Conservation (phyloP, 495 filamentous ascomycete genomes). For the Aspergillus asperescens region DNA sequence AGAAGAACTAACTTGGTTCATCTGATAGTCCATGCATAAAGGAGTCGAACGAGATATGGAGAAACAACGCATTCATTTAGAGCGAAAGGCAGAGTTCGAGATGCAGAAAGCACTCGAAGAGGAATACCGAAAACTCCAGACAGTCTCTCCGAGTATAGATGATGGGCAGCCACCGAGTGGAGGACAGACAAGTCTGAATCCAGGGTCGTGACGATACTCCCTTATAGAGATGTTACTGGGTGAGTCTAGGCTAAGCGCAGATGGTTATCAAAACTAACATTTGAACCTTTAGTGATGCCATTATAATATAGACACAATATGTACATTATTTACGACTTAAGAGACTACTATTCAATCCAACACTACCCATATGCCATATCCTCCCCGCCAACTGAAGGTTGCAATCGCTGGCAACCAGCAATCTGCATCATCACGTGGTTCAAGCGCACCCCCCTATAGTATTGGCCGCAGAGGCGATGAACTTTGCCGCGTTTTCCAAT, state of each 20-base stretch:
- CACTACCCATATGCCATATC: not conserved
- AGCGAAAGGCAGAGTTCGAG: constrained; percentile 89
- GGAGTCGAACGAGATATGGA: constrained; percentile 94
- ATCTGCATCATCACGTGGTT: not conserved
- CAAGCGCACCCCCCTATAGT: not conserved
- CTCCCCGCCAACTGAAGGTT: not conserved
- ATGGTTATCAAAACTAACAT: not conserved
- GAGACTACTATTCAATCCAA: constrained; percentile 1
- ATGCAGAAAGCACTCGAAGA: constrained; percentile 79
- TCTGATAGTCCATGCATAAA: constrained; percentile 67
- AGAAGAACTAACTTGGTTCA: constrained; percentile 8
- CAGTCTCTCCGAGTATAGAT: constrained; percentile 42
- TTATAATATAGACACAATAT: constrained; percentile 20
- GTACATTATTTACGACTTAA: constrained; percentile 16
- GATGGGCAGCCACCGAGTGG: constrained; percentile 16
- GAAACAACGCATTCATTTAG: constrained; percentile 80
- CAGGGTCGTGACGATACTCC: constrained; percentile 17
- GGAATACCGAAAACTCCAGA: constrained; percentile 86
- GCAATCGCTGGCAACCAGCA: not conserved
- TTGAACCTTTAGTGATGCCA: not conserved
- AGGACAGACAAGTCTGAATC: constrained; percentile 17
- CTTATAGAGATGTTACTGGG: constrained; percentile 2
- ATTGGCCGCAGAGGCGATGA: not conserved
- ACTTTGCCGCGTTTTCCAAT: not conserved
- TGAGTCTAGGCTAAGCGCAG: not conserved